Base-by-base conservation (phyloP, 2,329 filamentous ascomycete genomes). In the Colletotrichum gloeosporioides region DNA sequence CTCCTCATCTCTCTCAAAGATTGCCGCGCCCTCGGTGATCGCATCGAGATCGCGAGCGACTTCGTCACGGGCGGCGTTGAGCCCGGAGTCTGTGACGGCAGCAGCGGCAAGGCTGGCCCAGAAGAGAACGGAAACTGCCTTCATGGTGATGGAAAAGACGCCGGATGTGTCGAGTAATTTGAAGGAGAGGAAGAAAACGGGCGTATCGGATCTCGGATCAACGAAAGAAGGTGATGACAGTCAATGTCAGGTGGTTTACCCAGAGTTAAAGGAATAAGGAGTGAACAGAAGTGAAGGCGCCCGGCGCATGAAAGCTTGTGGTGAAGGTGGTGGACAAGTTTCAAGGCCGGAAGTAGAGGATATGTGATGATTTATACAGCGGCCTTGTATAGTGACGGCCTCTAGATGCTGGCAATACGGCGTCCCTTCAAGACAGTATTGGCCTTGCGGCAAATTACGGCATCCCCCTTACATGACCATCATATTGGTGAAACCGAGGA, bases 1-100 rank as follows among this genome's bases (percentile, higher is more conserved):
- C 25, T 76, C 44, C n/a, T 74, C 64, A 3, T 76, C 70, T 69
- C 70, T 76, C 3, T 69, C 44, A 12, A 69, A 25, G 29, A 76
- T 8, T 1, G 16, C 2, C 1, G 27, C 16, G 7, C 59, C 31
- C 8, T 62, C 59, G 4, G 34, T 62, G 29, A 65, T 6, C 6
- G 59, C 22, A 6, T 65, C 49, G 9, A 76, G 34, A n/a, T 69
- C 44, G 15, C 70, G 57, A 18, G 44, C 34, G 15, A 69, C 10
- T 15, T 39, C 36, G 7, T 74, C 59, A 8, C 27, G 44, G 34
- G 74, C 61, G 13, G 70, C 74, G 18, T 64, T 61, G n/a, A 66
- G 8, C 4, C 70, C 65, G 4, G 32, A 13, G 5, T 76, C 70
- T 6, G 65, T 74, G 7, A 69, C 32, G 31, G 74, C 74, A 15